A percentile compares a stretch with the other conserved stretches of the same genome.
Evolutionary conservation across 768 basidiomycete genomes (phyloP).

Genomic region (Xerocomellus chrysenteron): DNA sequence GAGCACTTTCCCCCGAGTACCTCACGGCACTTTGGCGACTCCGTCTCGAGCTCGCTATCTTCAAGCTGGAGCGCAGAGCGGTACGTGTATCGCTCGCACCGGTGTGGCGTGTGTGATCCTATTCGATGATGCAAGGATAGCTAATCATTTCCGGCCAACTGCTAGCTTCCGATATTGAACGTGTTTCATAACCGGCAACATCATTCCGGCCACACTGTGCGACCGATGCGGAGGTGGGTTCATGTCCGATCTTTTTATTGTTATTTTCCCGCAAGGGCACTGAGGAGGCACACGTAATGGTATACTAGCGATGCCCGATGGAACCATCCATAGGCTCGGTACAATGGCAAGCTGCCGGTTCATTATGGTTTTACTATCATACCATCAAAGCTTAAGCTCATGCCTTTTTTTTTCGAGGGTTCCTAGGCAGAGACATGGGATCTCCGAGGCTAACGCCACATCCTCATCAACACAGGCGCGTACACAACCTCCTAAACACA

Average conservation of each 20-base stretch:
- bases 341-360: not conserved
- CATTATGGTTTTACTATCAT: not conserved
- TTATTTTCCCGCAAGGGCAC: not conserved
- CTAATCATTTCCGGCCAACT: not conserved
- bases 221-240: constrained; percentile 6
- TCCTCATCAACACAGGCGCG: not conserved
- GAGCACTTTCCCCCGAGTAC: constrained; percentile 5
- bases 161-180: constrained; percentile 22
- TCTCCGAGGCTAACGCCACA: not conserved
- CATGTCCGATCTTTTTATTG: not conserved
- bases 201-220: not conserved
- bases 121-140: not conserved
- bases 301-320: not conserved
- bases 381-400: not conserved
- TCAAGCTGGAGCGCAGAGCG: constrained; percentile 21
- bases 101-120: not conserved
- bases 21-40: constrained; percentile 18
- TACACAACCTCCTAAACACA: not conserved
- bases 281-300: not conserved
- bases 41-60: constrained; percentile 20
- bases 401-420: not conserved
- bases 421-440: not conserved
- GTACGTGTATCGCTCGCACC: constrained; percentile 10
- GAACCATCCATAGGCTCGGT: not conserved
- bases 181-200: constrained; percentile 10